Conservation (phyloP, 768 basidiomycete genomes). For the Tricholomella constricta region DNA sequence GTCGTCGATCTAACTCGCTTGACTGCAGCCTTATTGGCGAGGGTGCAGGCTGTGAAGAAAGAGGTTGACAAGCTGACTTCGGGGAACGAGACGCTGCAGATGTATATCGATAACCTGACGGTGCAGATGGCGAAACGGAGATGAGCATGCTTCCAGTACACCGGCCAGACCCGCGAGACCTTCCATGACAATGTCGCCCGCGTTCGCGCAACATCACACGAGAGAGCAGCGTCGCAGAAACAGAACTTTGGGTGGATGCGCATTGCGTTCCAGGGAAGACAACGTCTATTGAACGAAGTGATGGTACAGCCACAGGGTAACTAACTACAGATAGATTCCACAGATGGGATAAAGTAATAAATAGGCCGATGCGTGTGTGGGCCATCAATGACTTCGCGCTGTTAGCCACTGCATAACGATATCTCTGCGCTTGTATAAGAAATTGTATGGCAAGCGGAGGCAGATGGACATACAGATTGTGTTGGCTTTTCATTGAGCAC, state of each 20-base stretch:
- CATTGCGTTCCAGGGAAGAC: neutral
- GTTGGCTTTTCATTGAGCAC: conserved; percentile 97
- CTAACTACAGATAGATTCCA: neutral
- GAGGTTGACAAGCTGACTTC: conserved; percentile 82
- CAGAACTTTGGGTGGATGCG: neutral
- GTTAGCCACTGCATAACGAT: conserved; percentile 90
- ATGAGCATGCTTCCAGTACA: conserved; percentile 31
- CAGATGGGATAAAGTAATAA: neutral
- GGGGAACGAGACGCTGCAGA: conserved; percentile 81
- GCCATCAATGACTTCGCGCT: conserved; percentile 62
- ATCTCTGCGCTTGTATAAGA: conserved; percentile 48
- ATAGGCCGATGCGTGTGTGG: neutral
- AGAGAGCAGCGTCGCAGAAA: neutral
- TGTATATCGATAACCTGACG: conserved; percentile 89
- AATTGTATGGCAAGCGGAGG: neutral
- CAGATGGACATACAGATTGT: conserved; percentile 69
- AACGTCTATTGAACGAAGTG: neutral
- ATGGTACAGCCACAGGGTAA: conserved; percentile 8
- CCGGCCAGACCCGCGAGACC: neutral
- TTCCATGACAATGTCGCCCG: neutral
- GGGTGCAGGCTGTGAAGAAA: conserved; percentile 68
- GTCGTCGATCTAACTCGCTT: neutral
- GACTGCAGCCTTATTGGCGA: conserved; percentile 59
- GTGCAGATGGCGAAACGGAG: conserved; percentile 84
- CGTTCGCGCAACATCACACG: neutral